A percentile compares a stretch with the other conserved stretches of the same genome.
These are phyloP conservation scores for Gigaspora rosea DNA, from an alignment of 192 early-diverging fungal species.

Conservation along the genomic window DNA sequence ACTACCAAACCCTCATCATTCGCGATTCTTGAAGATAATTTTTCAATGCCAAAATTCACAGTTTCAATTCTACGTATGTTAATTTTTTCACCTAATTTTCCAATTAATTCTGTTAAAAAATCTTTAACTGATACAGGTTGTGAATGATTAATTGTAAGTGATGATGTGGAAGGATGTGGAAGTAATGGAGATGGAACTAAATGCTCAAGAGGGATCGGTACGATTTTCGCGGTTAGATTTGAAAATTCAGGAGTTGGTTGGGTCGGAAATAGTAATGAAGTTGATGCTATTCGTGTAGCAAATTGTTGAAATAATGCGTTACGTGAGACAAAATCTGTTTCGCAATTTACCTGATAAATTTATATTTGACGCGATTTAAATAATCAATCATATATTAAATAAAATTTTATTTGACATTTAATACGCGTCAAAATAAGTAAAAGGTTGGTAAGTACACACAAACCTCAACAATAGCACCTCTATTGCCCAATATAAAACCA, in stretches of 20 bases:
- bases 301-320: conserved; percentile 77
- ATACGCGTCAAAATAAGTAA: background rate
- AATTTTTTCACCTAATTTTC: conserved; percentile 90
- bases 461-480: conserved; percentile 71
- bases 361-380: background rate
- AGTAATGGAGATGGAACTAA: conserved; percentile 54
- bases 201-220: conserved; percentile 40
- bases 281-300: conserved; percentile 60
- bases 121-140: conserved; percentile 60
- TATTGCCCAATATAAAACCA: conserved; percentile 26
- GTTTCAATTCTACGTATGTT: conserved; percentile 69
- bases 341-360: conserved; percentile 73
- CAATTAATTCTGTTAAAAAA: conserved; percentile 73
- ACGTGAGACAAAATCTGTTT: conserved; percentile 96
- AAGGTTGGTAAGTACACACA: background rate
- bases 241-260: conserved; percentile 18
- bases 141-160: conserved; percentile 13
- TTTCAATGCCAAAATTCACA: conserved; percentile 39
- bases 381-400: background rate
- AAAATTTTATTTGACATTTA: background rate
- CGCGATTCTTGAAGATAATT: conserved; percentile 24
- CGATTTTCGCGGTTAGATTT: conserved; percentile 33
- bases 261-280: conserved; percentile 50
- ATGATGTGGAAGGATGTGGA: conserved; percentile 46
- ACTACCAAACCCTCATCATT: conserved; percentile 32